These are phyloP conservation scores for Phytophthora constricta DNA, from an alignment of 352 stramenopile genomes.

Conservation along the genomic window DNA sequence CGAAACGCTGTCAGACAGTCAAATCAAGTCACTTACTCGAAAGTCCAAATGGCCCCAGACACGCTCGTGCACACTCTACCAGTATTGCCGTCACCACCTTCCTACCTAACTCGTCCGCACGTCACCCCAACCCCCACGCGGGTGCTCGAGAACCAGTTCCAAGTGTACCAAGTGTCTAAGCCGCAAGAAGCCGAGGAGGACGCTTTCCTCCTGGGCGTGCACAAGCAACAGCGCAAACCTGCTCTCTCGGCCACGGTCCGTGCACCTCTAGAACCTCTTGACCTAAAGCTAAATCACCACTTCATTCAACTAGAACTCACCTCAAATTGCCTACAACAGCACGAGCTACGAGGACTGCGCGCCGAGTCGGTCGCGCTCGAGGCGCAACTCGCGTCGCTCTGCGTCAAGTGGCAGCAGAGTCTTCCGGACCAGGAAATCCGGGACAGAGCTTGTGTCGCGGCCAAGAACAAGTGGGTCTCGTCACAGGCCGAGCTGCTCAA, in stretches of 20 bases:
- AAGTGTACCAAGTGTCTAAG: background rate
- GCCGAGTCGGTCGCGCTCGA: slow-evolving; percentile 54
- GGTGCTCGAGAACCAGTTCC: slow-evolving; percentile 15
- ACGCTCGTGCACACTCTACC: slow-evolving; percentile 29
- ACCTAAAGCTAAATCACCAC: background rate
- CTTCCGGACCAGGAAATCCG: slow-evolving; percentile 46
- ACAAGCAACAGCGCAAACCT: slow-evolving; percentile 41
- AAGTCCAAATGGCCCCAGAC: slow-evolving; percentile 21
- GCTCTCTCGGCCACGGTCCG: slow-evolving; percentile 47
- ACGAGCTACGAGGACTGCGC: slow-evolving; percentile 59
- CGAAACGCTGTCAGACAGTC: background rate
- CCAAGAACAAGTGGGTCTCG: slow-evolving; percentile 64
- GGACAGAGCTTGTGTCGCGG: slow-evolving; percentile 45
- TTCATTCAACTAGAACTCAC: background rate
- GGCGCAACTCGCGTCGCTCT: slow-evolving; percentile 44
- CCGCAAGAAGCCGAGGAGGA: slow-evolving; percentile 27
- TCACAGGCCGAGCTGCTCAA: slow-evolving; percentile 59
- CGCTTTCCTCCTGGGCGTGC: slow-evolving; percentile 42
- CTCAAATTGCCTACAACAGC: slow-evolving; percentile 26
- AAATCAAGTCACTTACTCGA: background rate
- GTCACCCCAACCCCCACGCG: background rate
- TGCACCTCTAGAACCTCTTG: no score
- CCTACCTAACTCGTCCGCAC: slow-evolving; percentile 1
- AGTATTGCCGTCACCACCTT: background rate
- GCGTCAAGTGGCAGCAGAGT: slow-evolving; percentile 49